Percentiles rank a stretch among this genome's conserved stretches.
Conservation (phyloP, 495 filamentous ascomycete genomes). For the Lophiostoma macrostomum region DNA sequence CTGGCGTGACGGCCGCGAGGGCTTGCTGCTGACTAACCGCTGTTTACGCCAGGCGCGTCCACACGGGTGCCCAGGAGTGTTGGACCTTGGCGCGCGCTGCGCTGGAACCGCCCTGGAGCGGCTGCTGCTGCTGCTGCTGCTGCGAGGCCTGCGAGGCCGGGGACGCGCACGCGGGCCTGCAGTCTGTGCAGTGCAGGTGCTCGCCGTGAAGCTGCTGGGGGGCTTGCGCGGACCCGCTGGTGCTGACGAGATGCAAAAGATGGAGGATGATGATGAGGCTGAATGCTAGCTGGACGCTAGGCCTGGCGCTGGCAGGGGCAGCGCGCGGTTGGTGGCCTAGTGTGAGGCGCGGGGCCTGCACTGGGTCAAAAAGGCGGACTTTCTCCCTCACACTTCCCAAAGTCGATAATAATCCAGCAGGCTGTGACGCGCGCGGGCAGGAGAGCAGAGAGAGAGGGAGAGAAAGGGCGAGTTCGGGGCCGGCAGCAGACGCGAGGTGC, state of each 20-base stretch:
- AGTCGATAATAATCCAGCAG: too few relatives aligned
- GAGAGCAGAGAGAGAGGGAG: not conserved
- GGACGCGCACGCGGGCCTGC: not conserved
- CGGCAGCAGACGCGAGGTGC: conserved; percentile 2
- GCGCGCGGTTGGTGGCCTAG: too few relatives aligned
- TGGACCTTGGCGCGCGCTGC: not conserved
- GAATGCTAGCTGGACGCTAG: conserved; percentile 15
- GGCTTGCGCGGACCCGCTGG: too few relatives aligned
- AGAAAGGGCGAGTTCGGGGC: too few relatives aligned
- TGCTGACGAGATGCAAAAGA: too few relatives aligned
- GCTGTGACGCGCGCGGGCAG: not conserved
- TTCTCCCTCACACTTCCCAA: not conserved
- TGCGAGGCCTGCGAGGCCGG: not conserved
- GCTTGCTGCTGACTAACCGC: not conserved
- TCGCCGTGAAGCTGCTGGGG: not conserved
- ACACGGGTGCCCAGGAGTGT: not conserved
- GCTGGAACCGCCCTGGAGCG: not conserved
- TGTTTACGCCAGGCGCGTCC: not conserved
- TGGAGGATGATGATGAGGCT: conserved; percentile 25
- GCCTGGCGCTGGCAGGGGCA: not conserved
- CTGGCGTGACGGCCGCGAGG: not conserved
- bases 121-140: conserved; percentile 1
- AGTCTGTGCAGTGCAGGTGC: too few relatives aligned
- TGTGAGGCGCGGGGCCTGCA: too few relatives aligned
- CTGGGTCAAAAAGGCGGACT: too few relatives aligned